Evolutionary conservation across 345 rosid genomes (phyloP).

Genomic region (Streptanthus diversifolius): DNA sequence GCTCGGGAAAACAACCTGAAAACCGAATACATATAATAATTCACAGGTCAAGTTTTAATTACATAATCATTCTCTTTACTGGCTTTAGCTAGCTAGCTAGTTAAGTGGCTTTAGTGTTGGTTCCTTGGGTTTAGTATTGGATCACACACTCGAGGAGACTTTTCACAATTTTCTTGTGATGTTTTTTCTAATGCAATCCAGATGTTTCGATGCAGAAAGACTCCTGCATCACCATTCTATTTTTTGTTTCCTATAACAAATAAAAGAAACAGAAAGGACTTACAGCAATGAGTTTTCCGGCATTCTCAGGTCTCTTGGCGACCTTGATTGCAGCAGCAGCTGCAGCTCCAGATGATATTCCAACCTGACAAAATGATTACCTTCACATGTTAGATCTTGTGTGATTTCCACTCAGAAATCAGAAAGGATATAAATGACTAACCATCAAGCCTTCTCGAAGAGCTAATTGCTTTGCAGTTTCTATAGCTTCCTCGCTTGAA

Average conservation of each 20-base stretch:
- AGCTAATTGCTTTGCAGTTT: conserved; percentile 89
- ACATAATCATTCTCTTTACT: neutral
- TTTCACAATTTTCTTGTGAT: neutral
- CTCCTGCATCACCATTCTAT: neutral
- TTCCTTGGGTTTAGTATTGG: neutral
- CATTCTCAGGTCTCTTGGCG: conserved; percentile 50
- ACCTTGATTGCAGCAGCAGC: conserved; percentile 45
- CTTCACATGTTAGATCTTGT: neutral
- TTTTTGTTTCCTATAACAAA: neutral
- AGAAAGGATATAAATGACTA: conserved; percentile 31
- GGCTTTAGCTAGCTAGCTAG: neutral
- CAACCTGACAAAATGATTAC: conserved; percentile 29
- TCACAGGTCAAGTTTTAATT: neutral
- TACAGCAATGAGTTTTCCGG: conserved; percentile 54
- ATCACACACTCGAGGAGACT: neutral
- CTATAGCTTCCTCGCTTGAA: conserved; percentile 72
- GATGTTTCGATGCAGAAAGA: neutral
- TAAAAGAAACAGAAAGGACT: conserved; percentile 24
- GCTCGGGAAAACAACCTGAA: conserved; percentile 93
- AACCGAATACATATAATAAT: neutral
- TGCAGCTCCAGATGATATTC: conserved; percentile 57
- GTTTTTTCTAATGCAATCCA: neutral
- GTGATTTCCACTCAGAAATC: neutral
- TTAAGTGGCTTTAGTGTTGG: neutral
- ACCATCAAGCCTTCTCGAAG: conserved; percentile 96